Evolutionary conservation across 202 grass and related monocot genomes (phyloP), one percentile per base, ranked within the genome.

Genomic region (Hordeum pubiflorum): DNA sequence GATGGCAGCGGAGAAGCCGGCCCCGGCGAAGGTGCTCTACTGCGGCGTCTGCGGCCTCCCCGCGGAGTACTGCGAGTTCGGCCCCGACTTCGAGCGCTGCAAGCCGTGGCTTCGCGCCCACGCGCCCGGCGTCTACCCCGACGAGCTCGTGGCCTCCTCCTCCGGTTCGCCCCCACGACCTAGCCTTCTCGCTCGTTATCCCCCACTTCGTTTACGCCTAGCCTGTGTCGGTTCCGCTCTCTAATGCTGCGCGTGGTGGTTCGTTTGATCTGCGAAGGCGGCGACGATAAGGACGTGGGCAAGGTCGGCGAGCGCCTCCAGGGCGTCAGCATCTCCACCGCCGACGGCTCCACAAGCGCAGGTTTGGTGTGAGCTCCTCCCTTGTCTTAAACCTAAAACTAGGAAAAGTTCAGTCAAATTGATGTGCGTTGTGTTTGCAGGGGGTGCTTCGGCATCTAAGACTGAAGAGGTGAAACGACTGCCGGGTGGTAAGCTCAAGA

Each of bases 21-120:
- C 89, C 57, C 87, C 92, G 67, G 87, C 91, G 83, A 86, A 81
- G 64, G 91, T 99, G 63, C 83, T 93, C 9, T 99, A 96, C 85
- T 99, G 93, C 75, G 97, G 91, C 81, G 91, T 87, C 10, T 96
- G 91, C 69, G 87, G 91, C 48, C 92, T 99, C 46, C 93, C 93
- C 20, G 89, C 97, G 1, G 97, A 96, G 83, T 99, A 99, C 92
- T 96, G 97, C 87, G 97, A 99, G 91, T 99, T 99, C 79, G 91
- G 90, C n/a, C 81, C 97, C 21, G 91, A 99, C 86, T 99, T 99
- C 86, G 91, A 96, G 81, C 90, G 88, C 83, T 99, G 97, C 83
- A 99, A 99, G 78, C 97, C 89, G 41, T 99, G 97, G 97, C 93
- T 99, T 17, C 97, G 91, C 80, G 75, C 79, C 18, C 72, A 99